Evolutionary conservation across 352 stramenopile species (phyloP).

Genomic region (Phytophthora europaea): DNA sequence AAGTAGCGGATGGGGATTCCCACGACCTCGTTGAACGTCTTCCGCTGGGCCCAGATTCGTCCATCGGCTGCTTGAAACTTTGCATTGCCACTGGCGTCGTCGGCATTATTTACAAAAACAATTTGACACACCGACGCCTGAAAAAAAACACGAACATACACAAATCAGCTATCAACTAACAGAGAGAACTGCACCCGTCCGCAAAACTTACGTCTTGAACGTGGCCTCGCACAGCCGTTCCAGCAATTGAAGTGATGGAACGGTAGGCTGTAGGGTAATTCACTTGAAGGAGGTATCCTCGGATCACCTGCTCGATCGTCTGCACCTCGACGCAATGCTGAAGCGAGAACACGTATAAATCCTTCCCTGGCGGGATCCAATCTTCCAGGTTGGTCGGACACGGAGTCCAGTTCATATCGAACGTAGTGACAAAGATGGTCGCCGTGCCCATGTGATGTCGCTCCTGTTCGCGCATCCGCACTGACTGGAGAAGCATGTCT

Average conservation of each 20-base stretch:
- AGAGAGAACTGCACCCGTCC: not conserved
- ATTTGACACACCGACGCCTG: slow-evolving; percentile 85
- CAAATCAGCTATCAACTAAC: slow-evolving; percentile 19
- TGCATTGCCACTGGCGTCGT: slow-evolving; percentile 85
- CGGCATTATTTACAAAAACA: slow-evolving; percentile 88
- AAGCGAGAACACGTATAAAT: slow-evolving; percentile 88
- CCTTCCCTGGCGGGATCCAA: slow-evolving; percentile 80
- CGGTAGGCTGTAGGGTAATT: slow-evolving; percentile 86
- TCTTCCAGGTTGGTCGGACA: slow-evolving; percentile 77
- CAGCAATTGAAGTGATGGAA: slow-evolving; percentile 84
- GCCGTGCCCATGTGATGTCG: slow-evolving; percentile 75
- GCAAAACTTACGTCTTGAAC: slow-evolving; percentile 69
- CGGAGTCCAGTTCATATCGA: slow-evolving; percentile 82
- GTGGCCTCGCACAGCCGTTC: slow-evolving; percentile 61
- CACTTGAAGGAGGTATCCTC: slow-evolving; percentile 74
- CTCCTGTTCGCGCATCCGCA: slow-evolving; percentile 53
- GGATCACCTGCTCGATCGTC: slow-evolving; percentile 71
- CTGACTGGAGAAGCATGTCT: slow-evolving; percentile 48
- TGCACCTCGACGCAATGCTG: slow-evolving; percentile 80
- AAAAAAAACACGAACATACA: slow-evolving; percentile 1
- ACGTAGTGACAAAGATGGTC: slow-evolving; percentile 84
- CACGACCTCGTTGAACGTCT: slow-evolving; percentile 82
- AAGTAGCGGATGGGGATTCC: slow-evolving; percentile 88
- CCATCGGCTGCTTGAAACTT: slow-evolving; percentile 74
- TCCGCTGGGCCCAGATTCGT: slow-evolving; percentile 78